phyloP scores from a whole-genome alignment of 176 grass and related monocot genomes.

The Aegilops sharonensis region DNA sequence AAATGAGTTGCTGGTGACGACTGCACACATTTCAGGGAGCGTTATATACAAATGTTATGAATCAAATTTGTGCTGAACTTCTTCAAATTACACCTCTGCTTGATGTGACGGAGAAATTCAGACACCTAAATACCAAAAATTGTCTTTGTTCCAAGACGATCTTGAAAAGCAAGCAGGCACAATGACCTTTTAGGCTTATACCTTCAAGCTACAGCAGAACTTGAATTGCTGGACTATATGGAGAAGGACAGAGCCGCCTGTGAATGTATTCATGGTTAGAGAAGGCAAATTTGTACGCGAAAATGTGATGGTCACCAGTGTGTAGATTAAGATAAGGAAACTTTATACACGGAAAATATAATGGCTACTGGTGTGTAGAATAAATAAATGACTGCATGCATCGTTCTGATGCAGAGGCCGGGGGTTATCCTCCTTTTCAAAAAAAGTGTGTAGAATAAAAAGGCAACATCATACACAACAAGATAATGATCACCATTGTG shows the following conservation, averaged over 20 bases:
- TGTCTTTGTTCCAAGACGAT: neutral
- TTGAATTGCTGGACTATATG: slow-evolving; percentile 31
- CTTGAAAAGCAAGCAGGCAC: neutral
- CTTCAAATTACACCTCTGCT: neutral
- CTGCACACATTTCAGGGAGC: neutral
- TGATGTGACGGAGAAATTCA: neutral
- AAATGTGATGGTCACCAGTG: neutral
- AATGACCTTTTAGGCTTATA: neutral
- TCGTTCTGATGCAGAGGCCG: no score
- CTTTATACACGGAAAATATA: neutral
- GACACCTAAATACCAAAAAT: neutral
- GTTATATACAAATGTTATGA: neutral
- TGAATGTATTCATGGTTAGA: slow-evolving; percentile 31
- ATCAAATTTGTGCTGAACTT: neutral
- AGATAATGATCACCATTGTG: neutral
- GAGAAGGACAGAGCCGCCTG: slow-evolving; percentile 84
- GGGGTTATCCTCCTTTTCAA: no score
- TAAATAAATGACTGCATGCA: neutral
- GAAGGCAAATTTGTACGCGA: neutral
- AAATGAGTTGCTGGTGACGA: neutral
- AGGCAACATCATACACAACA: neutral
- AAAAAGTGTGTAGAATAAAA: neutral
- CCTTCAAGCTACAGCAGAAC: neutral
- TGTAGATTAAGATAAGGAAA: neutral
- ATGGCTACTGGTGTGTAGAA: neutral